Base-by-base conservation (phyloP, 192 early-diverging fungal genomes). In the Dissophora globulifera region DNA sequence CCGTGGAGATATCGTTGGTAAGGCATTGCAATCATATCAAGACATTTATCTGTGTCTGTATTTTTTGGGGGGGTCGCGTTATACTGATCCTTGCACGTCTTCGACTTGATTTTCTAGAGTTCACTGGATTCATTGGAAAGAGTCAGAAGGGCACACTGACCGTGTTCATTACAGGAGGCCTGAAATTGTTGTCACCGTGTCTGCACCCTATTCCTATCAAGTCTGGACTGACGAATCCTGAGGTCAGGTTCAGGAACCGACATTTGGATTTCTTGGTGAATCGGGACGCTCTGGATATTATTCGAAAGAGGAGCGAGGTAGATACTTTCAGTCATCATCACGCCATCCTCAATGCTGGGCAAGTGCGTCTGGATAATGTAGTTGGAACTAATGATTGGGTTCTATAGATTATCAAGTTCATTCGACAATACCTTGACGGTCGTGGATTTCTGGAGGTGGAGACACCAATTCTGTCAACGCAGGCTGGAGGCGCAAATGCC, bases 381-480 rank as follows among this genome's bases (percentile, higher is more conserved):
- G 17, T 52, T 16, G 16, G 49, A 71, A 19, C 52, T 25, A 13
- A 42, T 55, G 25, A 15, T 35, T 8, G 5, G 57, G 15, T 5
- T 48, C 10, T 40, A n/a, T 53, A 82, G 70, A 82, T 89, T 30
- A 82, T 94, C 32, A 76, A 76, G 68, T 83, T 81, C 56, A 84
- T 95, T 10, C 85, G 93, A 8, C 15, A 58, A 11, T 94, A 86
- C 58, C 68, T 96, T 12, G 86, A 91, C 46, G 43, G 56, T 26
- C 79, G 87, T 4, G 81, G 76, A 10, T 96, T 96, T 76, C 47
- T 93, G 10, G 94, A 96, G 63, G 93, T 94, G 0, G 94, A 96
- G 62, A 96, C 94, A 11, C 94, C 94, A 0, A 79, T 95, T 17
- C 72, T 96, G 17, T 89, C 88, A 2, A 67, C 88, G 0, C 83